These are phyloP conservation scores for Geopyxis carbonaria DNA, from an alignment of 495 filamentous ascomycete genomes.

Conservation along the genomic window DNA sequence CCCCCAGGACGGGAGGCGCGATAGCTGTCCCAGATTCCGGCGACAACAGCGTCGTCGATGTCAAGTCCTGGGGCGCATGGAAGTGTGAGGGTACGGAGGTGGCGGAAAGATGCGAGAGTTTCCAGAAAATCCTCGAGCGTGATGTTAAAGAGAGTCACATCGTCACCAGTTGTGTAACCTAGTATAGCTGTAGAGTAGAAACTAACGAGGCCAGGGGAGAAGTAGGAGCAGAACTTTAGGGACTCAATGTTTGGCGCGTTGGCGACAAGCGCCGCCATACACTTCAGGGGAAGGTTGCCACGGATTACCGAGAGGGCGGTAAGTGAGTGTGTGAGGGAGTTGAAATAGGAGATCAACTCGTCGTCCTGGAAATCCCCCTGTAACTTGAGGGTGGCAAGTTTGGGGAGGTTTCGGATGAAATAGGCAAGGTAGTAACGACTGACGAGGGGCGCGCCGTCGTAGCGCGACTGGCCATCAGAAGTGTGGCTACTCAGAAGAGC, in stretches of 20 bases:
- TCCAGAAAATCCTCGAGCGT: neutral
- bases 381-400: neutral
- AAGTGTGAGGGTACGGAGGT: neutral
- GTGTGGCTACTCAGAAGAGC: neutral
- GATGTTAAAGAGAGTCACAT: neutral
- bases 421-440: neutral
- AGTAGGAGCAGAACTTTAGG: conserved; percentile 1
- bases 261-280: neutral
- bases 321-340: neutral
- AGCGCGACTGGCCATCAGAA: neutral
- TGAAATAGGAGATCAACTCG: neutral
- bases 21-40: conserved; percentile 1
- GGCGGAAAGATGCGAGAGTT: neutral
- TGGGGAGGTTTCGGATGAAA: neutral
- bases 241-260: neutral
- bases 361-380: neutral
- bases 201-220: neutral
- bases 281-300: neutral
- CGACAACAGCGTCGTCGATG: neutral
- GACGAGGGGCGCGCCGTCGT: neutral
- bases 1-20: neutral
- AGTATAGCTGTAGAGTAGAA: neutral
- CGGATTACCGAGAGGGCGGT: neutral
- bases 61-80: neutral
- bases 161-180: neutral